Base-by-base conservation (phyloP, 352 stramenopile species). In the Phytophthora aleatoria region DNA sequence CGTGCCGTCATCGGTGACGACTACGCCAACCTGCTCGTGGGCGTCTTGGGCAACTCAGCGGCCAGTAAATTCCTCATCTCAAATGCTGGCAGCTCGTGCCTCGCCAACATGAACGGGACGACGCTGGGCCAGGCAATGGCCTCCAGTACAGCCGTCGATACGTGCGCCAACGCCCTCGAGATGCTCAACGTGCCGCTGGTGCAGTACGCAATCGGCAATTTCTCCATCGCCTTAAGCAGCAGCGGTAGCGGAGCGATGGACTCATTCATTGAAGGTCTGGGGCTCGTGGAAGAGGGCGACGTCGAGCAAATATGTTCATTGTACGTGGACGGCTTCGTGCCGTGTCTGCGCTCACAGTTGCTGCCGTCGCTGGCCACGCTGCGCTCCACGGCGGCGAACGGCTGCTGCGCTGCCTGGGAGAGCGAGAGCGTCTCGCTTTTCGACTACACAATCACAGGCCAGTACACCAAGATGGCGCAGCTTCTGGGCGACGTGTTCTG, bases 21-120 rank as follows among this genome's bases (percentile, higher is more conserved):
- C 3, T 48, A 64, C 31, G 56, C 60, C 15, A 38, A 67, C 8
- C 20, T 67, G 43, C 50, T 80, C 16, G 45, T 74, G 41, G 60
- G 61, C 16, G 66, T 80, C 1, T 35, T 83, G 36, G 72, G 67
- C 20, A 53, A 59, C n/a, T 74, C 73, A 12, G 50, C 72, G 10
- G 51, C 51, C 12, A 64, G 54, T 42, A 74, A 80, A 33, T 48
- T 87, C 36, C 66, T 91, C 27, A 39, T 83, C 16, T 67, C 67
- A 47, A 52, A 71, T 8, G 68, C 81, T 13, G 79, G 77, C 35
- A 81, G 71, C 50, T 74, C 66, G 20, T 90, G 81, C 28, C 59
- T 90, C 38, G 79, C 81, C 39, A 86, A 88, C 55, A 79, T 91
- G 64, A 72, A 91, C 65, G 81, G 79, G 56, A 77, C 62, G 5